Percentiles rank a stretch among this genome's conserved stretches.
Evolutionary conservation across 805 yeast species (phyloP).

Genomic region (Monosporozyma unispora): DNA sequence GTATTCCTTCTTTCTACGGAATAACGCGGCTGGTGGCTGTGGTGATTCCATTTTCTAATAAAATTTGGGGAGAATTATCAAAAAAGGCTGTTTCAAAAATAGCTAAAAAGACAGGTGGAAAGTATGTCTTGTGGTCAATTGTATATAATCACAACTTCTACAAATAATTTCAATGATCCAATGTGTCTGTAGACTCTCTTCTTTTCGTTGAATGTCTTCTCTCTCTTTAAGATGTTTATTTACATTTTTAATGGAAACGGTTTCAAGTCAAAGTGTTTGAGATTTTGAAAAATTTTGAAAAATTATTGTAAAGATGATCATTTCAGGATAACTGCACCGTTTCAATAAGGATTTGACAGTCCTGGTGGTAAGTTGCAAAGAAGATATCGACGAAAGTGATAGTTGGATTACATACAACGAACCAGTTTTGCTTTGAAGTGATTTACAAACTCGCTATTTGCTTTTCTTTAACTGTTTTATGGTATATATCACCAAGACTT

Average conservation of each 20-base stretch:
- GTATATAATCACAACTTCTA: not conserved
- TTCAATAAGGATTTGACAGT: too few species aligned
- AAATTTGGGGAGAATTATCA: not conserved
- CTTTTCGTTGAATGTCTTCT: not conserved
- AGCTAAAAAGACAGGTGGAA: too few species aligned
- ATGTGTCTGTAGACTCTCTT: too few species aligned
- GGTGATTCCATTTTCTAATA: constrained; percentile 1
- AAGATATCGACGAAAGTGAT: too few species aligned
- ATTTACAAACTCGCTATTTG: not conserved
- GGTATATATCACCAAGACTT: not conserved
- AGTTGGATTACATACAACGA: not conserved
- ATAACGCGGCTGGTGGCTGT: constrained; percentile 17
- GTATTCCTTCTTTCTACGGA: constrained; percentile 53
- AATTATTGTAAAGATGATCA: not conserved
- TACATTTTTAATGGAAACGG: not conserved
- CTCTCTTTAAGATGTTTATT: not conserved
- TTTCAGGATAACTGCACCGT: not conserved
- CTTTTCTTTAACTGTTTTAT: not conserved
- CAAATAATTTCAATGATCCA: not conserved
- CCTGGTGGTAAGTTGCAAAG: too few species aligned
- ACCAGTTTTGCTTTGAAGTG: not conserved
- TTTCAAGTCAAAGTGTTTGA: not conserved
- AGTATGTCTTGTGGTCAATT: too few species aligned
- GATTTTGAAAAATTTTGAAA: constrained; percentile 1
- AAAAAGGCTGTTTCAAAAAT: not conserved